Evolutionary conservation across 2,329 filamentous ascomycete species (phyloP).

Genomic region (Grosmannia clavigera): DNA sequence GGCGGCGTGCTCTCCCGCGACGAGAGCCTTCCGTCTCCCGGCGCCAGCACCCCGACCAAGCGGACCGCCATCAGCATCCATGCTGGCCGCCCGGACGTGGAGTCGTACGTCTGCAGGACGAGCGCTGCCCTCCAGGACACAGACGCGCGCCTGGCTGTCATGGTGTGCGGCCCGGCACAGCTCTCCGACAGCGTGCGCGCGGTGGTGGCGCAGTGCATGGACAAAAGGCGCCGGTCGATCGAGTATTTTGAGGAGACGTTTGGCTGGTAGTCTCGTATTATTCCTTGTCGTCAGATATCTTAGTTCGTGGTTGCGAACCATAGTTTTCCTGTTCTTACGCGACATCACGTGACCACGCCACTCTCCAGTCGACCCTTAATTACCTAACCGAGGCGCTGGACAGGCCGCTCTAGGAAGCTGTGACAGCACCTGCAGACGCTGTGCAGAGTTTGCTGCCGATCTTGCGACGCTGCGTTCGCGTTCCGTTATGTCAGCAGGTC

Average conservation of each 20-base stretch:
- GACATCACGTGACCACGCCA: not conserved
- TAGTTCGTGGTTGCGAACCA: too few species aligned
- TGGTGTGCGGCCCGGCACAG: conserved; percentile 11
- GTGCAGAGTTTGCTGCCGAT: too few species aligned
- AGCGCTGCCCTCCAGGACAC: conserved; percentile 2
- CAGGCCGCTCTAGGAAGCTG: too few species aligned
- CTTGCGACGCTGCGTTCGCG: too few species aligned
- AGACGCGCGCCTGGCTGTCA: conserved; percentile 7
- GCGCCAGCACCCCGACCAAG: not conserved
- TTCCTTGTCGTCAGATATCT: too few species aligned
- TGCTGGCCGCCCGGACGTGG: conserved; percentile 9
- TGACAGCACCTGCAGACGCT: too few species aligned
- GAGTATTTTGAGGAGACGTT: conserved; percentile 13
- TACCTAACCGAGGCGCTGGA: too few species aligned
- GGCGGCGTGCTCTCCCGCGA: not conserved
- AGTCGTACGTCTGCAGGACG: not conserved
- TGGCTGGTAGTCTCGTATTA: conserved; percentile 4
- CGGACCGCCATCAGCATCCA: not conserved
- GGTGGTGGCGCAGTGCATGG: conserved; percentile 6
- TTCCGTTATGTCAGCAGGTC: not conserved
- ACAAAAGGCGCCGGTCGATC: conserved; percentile 2
- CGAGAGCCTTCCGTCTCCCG: not conserved
- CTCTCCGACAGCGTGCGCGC: conserved; percentile 9
- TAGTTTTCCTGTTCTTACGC: not conserved
- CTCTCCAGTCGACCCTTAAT: too few species aligned